These are phyloP conservation scores for Dissophora globulifera DNA, from an alignment of 192 early-diverging fungal species.

Conservation along the genomic window DNA sequence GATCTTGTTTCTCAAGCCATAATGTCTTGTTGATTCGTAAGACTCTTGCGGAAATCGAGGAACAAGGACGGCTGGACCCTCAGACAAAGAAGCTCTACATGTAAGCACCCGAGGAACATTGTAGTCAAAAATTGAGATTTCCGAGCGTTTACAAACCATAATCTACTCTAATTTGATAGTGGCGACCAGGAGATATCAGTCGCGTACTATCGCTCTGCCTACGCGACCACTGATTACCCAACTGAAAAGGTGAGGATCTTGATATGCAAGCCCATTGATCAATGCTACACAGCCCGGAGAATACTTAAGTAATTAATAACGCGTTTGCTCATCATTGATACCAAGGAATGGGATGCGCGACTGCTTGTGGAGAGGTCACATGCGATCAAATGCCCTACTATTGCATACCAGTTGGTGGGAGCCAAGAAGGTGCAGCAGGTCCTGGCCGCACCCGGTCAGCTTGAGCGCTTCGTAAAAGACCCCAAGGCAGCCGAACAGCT, in stretches of 20 bases:
- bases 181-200: constrained; percentile 83
- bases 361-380: constrained; percentile 84
- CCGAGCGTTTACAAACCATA: no score
- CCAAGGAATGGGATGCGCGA: constrained; percentile 94
- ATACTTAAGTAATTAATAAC: no score
- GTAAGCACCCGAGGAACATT: no score
- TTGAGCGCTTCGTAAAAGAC: constrained; percentile 81
- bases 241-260: constrained; percentile 73
- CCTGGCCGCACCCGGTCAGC: constrained; percentile 76
- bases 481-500: constrained; percentile 58
- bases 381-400: constrained; percentile 88
- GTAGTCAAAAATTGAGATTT: no score
- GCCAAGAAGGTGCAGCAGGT: constrained; percentile 98
- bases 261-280: no score
- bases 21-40: constrained; percentile 69
- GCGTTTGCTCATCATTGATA: no score
- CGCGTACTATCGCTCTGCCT: constrained; percentile 91
- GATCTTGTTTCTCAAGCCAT: constrained; percentile 54
- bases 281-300: no score
- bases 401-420: constrained; percentile 93
- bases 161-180: no score
- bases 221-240: constrained; percentile 89
- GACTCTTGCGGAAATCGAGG: constrained; percentile 74
- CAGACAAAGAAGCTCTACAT: constrained; percentile 68
- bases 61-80: constrained; percentile 68